phyloP scores from a whole-genome alignment of 2,329 filamentous ascomycete genomes.

The Ophiostoma quercus region DNA sequence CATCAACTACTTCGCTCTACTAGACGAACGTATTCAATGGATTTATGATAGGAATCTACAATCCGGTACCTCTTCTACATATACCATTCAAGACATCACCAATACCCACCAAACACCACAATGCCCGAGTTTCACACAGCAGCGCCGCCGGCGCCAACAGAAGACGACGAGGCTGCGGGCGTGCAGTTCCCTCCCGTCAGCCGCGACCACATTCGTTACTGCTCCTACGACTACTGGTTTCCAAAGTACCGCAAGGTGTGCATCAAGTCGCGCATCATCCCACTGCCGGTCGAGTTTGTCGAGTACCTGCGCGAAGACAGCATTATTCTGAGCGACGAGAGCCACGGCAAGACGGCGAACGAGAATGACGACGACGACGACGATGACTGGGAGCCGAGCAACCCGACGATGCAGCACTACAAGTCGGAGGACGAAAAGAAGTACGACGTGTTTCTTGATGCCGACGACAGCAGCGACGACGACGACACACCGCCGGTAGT shows the following conservation, averaged over 20 bases:
- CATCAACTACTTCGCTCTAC: background rate
- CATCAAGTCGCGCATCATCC: slow-evolving; percentile 80
- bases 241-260: slow-evolving; percentile 69
- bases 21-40: background rate
- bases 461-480: slow-evolving; percentile 45
- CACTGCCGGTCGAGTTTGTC: slow-evolving; percentile 68
- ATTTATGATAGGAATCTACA: background rate
- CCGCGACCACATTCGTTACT: slow-evolving; percentile 83
- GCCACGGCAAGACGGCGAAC: slow-evolving; percentile 43
- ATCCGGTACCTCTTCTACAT: too few relatives aligned
- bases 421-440: slow-evolving; percentile 41
- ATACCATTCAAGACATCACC: background rate
- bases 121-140: slow-evolving; percentile 34
- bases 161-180: slow-evolving; percentile 16
- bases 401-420: slow-evolving; percentile 32
- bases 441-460: slow-evolving; percentile 23
- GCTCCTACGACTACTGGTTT: slow-evolving; percentile 91
- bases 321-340: slow-evolving; percentile 76
- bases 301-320: slow-evolving; percentile 87
- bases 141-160: slow-evolving; percentile 15
- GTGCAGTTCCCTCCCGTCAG: slow-evolving; percentile 77
- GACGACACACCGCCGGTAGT: slow-evolving; percentile 41
- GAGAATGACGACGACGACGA: slow-evolving; percentile 40
- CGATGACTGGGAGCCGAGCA: slow-evolving; percentile 48
- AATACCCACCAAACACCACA: background rate